phyloP scores from a whole-genome alignment of 192 early-diverging fungal species.

The Backusella morwellensis region DNA sequence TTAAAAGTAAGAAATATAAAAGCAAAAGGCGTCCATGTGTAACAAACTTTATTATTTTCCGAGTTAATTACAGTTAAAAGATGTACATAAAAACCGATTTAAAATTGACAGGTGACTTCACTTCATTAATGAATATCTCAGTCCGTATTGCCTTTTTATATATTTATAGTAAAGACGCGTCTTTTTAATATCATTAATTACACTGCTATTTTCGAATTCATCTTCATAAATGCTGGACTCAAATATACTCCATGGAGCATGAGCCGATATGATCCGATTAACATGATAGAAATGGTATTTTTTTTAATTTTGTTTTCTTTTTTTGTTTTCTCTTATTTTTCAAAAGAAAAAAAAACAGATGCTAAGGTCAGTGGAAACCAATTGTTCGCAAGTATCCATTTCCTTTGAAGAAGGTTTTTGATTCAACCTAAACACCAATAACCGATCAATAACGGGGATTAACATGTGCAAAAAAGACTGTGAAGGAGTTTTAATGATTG shows the following conservation, averaged over 20 bases:
- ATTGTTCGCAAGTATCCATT: neutral
- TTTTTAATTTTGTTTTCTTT: neutral
- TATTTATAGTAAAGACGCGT: neutral
- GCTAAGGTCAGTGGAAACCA: neutral
- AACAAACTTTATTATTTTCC: neutral
- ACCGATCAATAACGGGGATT: neutral
- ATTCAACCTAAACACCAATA: neutral
- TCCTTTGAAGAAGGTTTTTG: no score
- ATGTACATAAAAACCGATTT: neutral
- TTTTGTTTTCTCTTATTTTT: neutral
- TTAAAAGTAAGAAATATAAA: neutral
- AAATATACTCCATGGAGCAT: neutral
- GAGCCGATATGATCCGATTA: neutral
- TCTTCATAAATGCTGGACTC: neutral
- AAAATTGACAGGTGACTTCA: neutral
- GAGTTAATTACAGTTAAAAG: neutral
- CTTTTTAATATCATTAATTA: neutral
- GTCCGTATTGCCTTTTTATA: no score
- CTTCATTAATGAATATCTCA: neutral
- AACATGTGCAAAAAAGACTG: neutral
- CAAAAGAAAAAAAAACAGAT: neutral
- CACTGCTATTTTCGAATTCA: neutral
- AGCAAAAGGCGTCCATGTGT: neutral
- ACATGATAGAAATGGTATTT: neutral
- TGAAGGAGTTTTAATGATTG: neutral